These are phyloP conservation scores for Candida endomychidarum DNA, from an alignment of 805 yeast genomes.

Conservation along the genomic window DNA sequence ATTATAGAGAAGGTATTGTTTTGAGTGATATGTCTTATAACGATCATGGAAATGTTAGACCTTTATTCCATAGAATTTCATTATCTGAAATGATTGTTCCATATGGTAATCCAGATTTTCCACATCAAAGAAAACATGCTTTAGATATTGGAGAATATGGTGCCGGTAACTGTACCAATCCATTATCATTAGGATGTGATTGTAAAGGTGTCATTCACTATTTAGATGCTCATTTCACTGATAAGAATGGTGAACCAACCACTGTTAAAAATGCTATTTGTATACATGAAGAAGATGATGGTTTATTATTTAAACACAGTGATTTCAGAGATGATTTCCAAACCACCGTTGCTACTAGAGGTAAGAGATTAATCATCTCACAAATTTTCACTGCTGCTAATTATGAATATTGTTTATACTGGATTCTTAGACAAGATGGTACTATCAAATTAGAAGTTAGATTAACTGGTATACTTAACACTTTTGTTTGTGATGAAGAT, in stretches of 20 bases:
- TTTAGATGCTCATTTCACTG: conserved; percentile 74
- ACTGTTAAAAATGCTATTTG: conserved; percentile 77
- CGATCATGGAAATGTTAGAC: conserved; percentile 72
- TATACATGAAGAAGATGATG: conserved; percentile 86
- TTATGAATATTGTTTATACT: conserved; percentile 82
- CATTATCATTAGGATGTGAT: conserved; percentile 76
- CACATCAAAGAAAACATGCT: conserved; percentile 84
- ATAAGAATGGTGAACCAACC: conserved; percentile 65
- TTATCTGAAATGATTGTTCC: conserved; percentile 84
- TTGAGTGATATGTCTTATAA: conserved; percentile 70
- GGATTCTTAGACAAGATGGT: conserved; percentile 83
- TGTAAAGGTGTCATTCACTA: conserved; percentile 86
- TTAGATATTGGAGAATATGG: conserved; percentile 87
- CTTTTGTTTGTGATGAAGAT: conserved; percentile 60
- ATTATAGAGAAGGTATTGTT: conserved; percentile 83
- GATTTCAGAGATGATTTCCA: conserved; percentile 80
- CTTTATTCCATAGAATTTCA: conserved; percentile 76
- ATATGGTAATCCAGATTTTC: conserved; percentile 75
- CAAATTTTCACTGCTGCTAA: conserved; percentile 87
- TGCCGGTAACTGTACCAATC: conserved; percentile 83
- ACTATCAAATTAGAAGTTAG: conserved; percentile 76
- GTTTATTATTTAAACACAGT: conserved; percentile 75
- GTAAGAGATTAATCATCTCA: conserved; percentile 69
- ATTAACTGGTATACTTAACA: conserved; percentile 80
- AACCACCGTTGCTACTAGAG: conserved; percentile 73